These are phyloP conservation scores for Smittium culicis DNA, from an alignment of 371 early-diverging fungal species.

Conservation along the genomic window DNA sequence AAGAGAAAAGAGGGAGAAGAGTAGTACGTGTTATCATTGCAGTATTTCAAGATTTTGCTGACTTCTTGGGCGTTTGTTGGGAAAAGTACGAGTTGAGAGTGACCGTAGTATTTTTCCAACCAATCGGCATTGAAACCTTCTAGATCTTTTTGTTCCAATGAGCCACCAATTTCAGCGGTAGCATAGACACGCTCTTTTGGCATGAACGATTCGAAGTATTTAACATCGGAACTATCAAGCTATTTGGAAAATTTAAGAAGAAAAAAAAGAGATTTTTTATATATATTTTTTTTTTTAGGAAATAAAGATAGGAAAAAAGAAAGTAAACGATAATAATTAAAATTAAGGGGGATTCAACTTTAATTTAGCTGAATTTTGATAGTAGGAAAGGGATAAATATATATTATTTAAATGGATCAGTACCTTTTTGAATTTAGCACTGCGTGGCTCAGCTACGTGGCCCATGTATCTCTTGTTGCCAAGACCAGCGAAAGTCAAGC, in stretches of 20 bases:
- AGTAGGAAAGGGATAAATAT: too few species aligned
- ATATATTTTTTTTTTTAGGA: too few species aligned
- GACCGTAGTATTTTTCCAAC: conserved; percentile 82
- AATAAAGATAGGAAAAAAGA: background rate
- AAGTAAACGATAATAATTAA: background rate
- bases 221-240: conserved; percentile 18
- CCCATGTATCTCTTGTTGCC: conserved; percentile 10
- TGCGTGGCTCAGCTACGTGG: background rate
- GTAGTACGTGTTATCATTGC: conserved; percentile 39
- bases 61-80: conserved; percentile 81
- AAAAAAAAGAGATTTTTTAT: too few species aligned
- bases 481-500: too few species aligned
- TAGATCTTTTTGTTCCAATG: conserved; percentile 23
- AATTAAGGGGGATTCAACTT: too few species aligned
- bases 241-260: too few species aligned
- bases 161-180: conserved; percentile 25
- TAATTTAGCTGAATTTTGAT: too few species aligned
- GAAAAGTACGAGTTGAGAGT: conserved; percentile 63
- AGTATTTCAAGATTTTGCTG: conserved; percentile 67
- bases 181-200: conserved; percentile 24
- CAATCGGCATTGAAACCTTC: conserved; percentile 70
- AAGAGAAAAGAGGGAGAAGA: background rate
- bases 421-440: conserved; percentile 9
- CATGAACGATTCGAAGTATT: conserved; percentile 17
- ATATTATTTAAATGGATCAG: too few species aligned